phyloP scores from a whole-genome alignment of 148 eudicot genomes.

The Nepenthes mirabilis region DNA sequence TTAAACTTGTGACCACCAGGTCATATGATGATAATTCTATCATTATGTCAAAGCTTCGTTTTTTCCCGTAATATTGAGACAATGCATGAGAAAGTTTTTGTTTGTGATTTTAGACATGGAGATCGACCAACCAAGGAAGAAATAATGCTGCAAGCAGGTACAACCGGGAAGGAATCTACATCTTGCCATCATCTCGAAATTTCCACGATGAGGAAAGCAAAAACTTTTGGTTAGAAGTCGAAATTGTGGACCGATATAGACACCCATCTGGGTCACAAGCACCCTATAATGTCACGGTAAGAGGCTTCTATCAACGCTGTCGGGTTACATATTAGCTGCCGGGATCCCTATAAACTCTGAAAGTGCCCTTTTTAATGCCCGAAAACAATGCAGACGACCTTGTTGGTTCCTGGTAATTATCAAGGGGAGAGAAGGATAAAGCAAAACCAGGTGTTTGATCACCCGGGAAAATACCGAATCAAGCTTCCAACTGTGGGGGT shows the following conservation, averaged over 20 bases:
- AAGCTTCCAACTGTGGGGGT: constrained; percentile 93
- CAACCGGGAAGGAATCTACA: constrained; percentile 78
- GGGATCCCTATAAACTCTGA: background rate
- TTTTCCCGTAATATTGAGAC: too few relatives aligned
- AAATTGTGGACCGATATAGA: constrained; percentile 78
- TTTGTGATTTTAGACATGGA: constrained; percentile 52
- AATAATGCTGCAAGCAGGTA: constrained; percentile 64
- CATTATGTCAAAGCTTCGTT: too few relatives aligned
- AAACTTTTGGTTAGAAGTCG: constrained; percentile 79
- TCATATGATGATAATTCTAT: too few relatives aligned
- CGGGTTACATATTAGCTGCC: background rate
- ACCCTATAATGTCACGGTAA: constrained; percentile 92
- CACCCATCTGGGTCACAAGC: constrained; percentile 84
- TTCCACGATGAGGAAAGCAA: constrained; percentile 98
- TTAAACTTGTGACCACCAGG: too few relatives aligned
- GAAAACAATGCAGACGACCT: constrained; percentile 31
- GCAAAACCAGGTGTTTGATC: constrained; percentile 45
- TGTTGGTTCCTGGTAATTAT: constrained; percentile 94
- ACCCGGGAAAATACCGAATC: constrained; percentile 57
- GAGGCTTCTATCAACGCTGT: constrained; percentile 2
- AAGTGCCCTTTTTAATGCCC: background rate
- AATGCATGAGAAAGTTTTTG: too few relatives aligned
- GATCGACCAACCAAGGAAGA: constrained; percentile 72
- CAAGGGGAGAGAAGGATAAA: constrained; percentile 87
- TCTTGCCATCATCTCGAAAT: constrained; percentile 64